These are phyloP conservation scores for Wallacemonas sp. DNA, from an alignment of 208 protist genomes.

Conservation along the genomic window DNA sequence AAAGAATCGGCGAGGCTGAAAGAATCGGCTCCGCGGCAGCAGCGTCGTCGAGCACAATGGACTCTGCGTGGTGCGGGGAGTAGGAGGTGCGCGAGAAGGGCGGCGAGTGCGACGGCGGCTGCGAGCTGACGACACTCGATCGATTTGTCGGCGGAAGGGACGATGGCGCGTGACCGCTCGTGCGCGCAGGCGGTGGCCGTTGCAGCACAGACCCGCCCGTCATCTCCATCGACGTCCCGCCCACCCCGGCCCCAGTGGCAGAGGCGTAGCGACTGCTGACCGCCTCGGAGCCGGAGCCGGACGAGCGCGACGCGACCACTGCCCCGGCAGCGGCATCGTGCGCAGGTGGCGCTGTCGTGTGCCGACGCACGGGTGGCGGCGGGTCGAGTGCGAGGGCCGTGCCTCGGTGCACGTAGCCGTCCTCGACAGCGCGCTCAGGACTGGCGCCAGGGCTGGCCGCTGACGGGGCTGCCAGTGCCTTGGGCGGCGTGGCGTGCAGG, in stretches of 20 bases:
- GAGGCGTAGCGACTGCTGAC: no score
- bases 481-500: conserved; percentile 2
- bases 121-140: background rate
- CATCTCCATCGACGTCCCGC: background rate
- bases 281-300: background rate
- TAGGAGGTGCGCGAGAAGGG: background rate
- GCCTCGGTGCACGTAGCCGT: background rate
- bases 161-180: background rate
- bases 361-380: background rate
- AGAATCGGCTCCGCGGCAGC: background rate
- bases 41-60: background rate
- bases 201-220: background rate
- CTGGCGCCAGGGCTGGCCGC: background rate
- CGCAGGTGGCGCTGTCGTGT: background rate
- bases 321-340: no score
- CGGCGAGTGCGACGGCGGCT: background rate
- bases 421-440: background rate
- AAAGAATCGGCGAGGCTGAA: background rate
- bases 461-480: background rate
- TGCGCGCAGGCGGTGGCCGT: background rate
- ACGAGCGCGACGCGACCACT: background rate
- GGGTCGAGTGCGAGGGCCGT: background rate
- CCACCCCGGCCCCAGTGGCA: background rate
- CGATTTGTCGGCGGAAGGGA: background rate
- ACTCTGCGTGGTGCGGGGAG: background rate